Evolutionary conservation across 129 eudicot species (phyloP).

Genomic region (Dittrichia graveolens): DNA sequence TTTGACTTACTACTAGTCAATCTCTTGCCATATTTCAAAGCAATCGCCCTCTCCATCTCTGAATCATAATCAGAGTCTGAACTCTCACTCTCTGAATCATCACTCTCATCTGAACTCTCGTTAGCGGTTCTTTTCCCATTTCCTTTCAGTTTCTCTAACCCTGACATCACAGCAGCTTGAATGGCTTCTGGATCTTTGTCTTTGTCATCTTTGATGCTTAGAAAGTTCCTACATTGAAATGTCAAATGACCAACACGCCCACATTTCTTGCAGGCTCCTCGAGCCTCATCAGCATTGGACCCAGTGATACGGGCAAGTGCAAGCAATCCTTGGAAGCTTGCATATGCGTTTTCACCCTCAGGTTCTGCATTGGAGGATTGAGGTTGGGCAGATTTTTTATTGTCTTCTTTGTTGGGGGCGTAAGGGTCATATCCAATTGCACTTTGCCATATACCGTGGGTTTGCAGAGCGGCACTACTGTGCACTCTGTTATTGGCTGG

Average conservation of each 20-base stretch:
- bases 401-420: conserved; percentile 83
- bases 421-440: conserved; percentile 93
- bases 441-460: conserved; percentile 97
- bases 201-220: conserved; percentile 69
- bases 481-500: conserved; percentile 98
- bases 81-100: conserved; percentile 81
- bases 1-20: conserved; percentile 25
- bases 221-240: conserved; percentile 81
- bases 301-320: conserved; percentile 78
- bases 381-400: conserved; percentile 53
- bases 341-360: conserved; percentile 79
- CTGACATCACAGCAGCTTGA: conserved; percentile 68
- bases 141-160: conserved; percentile 79
- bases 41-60: conserved; percentile 77
- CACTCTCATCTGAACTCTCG: conserved; percentile 65
- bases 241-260: conserved; percentile 95
- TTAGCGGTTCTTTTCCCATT: conserved; percentile 38
- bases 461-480: conserved; percentile 93
- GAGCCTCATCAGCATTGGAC: conserved; percentile 77
- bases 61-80: conserved; percentile 88
- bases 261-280: conserved; percentile 92
- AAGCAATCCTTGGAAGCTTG: conserved; percentile 85
- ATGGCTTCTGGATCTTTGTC: conserved; percentile 68
- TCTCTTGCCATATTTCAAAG: conserved; percentile 55
- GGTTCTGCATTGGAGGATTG: conserved; percentile 53